Evolutionary conservation across 2,329 filamentous ascomycete species (phyloP), one percentile per base, ranked within the genome.

Genomic region (Whalleya microplaca): DNA sequence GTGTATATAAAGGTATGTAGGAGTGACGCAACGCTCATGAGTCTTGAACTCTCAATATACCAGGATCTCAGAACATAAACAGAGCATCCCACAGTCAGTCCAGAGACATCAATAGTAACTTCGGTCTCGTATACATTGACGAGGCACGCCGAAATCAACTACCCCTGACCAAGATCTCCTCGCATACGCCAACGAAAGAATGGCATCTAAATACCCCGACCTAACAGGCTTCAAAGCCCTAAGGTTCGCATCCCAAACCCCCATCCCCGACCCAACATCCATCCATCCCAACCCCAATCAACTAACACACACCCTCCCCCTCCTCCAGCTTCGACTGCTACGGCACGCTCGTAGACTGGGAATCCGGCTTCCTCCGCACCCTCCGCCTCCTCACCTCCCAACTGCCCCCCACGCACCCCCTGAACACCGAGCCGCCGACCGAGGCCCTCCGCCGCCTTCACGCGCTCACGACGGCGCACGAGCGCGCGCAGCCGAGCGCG

Each of bases 331-430:
- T 93, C 73, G 90, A 94, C 73, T 86, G 89, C 76, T 93, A 90
- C 72, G 89, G 90, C 71, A 94, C 90, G 0, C 80, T 93, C 2
- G 84, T 93, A 58, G 88, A 93, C 76, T 92, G 88, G 89, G 87
- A 92, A 71, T 70, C 76, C n/a, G 88, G 88, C 56, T 81, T 91
- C 54, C 72, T 81, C 49, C 62, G 72, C 2, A 78, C 81, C 2
- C 78, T 92, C 1, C 65, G 72, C 21, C 78, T 82, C 0, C 67
- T 84, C 12, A 73, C 84, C 32, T 69, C 78, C 7, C 62, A 68
- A 21, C 63, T 70, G 1, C 64, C 68, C 0, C 23, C 70, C 2
- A 59, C 68, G 5, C 73, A 80, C 62, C 67, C 71, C 0, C 69
- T 74, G 53, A 68, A 70, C 41, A 69, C 75, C 21, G 62, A 74